These are phyloP conservation scores for Hymenoscyphus albidus DNA, from an alignment of 2,329 filamentous ascomycete genomes.

Conservation along the genomic window DNA sequence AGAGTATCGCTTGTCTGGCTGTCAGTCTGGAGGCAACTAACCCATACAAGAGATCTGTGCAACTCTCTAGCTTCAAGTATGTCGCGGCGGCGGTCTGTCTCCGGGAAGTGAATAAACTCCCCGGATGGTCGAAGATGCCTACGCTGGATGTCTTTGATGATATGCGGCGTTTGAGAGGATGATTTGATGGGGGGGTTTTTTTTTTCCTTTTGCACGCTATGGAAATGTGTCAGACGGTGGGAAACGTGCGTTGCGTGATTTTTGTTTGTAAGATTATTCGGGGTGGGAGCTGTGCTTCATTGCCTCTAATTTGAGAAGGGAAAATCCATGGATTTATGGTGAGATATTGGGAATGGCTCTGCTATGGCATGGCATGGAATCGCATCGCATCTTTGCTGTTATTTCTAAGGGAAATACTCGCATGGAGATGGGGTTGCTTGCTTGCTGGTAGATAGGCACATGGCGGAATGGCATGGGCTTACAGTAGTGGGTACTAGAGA, in stretches of 20 bases:
- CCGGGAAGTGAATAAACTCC: slow-evolving; percentile 41
- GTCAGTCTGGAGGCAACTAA: slow-evolving; percentile 38
- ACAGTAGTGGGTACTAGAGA: too few relatives aligned
- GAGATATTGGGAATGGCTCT: neutral
- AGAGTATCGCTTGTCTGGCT: slow-evolving; percentile 46
- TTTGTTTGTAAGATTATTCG: neutral
- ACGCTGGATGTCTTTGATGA: slow-evolving; percentile 7
- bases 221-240: too few relatives aligned
- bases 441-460: too few relatives aligned
- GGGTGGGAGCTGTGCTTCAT: neutral
- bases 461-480: too few relatives aligned
- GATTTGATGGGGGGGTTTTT: neutral
- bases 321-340: neutral
- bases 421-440: too few relatives aligned
- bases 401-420: too few relatives aligned
- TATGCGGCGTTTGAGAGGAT: neutral
- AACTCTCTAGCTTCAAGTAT: slow-evolving; percentile 49
- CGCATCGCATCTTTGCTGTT: neutral
- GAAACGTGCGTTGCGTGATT: too few relatives aligned
- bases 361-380: neutral
- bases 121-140: slow-evolving; percentile 8
- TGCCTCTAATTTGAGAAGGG: neutral
- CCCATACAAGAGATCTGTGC: slow-evolving; percentile 27
- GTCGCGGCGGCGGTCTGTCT: slow-evolving; percentile 48
- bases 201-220: too few relatives aligned